These are phyloP conservation scores for Endoconidiophora laricicola DNA, from an alignment of 2,329 filamentous ascomycete species.

Conservation along the genomic window DNA sequence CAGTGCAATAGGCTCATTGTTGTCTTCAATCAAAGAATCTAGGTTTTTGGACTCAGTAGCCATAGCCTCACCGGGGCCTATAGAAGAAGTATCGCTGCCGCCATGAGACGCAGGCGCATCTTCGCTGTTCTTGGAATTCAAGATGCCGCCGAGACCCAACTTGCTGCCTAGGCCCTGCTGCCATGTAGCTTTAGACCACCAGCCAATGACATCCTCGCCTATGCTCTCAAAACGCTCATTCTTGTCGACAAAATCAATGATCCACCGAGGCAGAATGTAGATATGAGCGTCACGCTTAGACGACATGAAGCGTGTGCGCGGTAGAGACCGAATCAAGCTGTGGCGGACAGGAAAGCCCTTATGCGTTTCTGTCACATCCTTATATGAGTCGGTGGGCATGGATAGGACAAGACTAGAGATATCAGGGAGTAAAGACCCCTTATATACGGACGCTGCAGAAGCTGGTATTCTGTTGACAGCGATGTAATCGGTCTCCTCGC, in stretches of 20 bases:
- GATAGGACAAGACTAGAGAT: conserved; percentile 71
- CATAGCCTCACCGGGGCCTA: neutral
- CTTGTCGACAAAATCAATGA: conserved; percentile 62
- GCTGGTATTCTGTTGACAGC: conserved; percentile 53
- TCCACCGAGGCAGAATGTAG: conserved; percentile 86
- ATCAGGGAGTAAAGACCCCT: conserved; percentile 47
- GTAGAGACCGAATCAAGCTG: conserved; percentile 56
- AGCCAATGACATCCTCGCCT: conserved; percentile 79
- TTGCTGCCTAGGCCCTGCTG: conserved; percentile 67
- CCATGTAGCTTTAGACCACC: conserved; percentile 93
- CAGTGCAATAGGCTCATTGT: conserved; percentile 15
- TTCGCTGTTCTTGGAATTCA: conserved; percentile 9
- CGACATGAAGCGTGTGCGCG: conserved; percentile 62
- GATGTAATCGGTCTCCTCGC: conserved; percentile 85
- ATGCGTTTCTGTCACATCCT: conserved; percentile 63
- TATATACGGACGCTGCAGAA: conserved; percentile 37
- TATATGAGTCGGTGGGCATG: conserved; percentile 76
- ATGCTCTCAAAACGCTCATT: conserved; percentile 78
- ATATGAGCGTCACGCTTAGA: conserved; percentile 83
- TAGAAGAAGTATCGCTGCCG: conserved; percentile 8
- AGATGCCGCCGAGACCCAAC: conserved; percentile 30
- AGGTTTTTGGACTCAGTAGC: neutral
- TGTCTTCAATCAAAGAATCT: conserved; percentile 4
- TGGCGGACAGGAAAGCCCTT: conserved; percentile 60
- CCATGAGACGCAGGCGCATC: conserved; percentile 6